phyloP scores from a whole-genome alignment of 2,329 filamentous ascomycete genomes.

The Berkeleyomyces rouxiae region DNA sequence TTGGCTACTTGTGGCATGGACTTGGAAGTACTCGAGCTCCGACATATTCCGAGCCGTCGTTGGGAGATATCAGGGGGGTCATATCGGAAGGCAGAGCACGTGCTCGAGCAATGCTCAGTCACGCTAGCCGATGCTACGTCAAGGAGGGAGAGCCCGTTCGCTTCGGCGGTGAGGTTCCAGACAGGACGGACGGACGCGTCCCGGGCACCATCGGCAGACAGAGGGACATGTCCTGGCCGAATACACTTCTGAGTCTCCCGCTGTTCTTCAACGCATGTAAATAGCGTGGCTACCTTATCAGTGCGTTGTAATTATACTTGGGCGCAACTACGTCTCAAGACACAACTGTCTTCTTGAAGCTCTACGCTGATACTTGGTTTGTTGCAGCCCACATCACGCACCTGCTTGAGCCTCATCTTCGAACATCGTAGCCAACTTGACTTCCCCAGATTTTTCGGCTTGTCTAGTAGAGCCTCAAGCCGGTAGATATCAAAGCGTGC shows the following conservation, averaged over 20 bases:
- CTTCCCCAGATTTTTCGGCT: conserved; percentile 1
- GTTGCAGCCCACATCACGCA: neutral
- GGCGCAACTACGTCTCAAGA: too few relatives aligned
- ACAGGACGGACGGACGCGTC: neutral
- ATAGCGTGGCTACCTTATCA: too few relatives aligned
- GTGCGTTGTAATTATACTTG: too few relatives aligned
- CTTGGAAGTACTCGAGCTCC: neutral
- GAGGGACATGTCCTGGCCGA: neutral
- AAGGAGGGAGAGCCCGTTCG: neutral
- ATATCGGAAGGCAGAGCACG: neutral
- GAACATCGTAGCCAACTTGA: neutral
- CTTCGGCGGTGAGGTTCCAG: neutral
- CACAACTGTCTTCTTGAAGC: too few relatives aligned
- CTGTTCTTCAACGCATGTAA: too few relatives aligned
- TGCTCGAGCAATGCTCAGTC: neutral
- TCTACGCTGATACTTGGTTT: too few relatives aligned
- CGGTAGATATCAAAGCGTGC: neutral
- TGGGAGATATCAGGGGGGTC: neutral
- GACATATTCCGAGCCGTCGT: neutral
- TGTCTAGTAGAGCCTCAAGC: neutral
- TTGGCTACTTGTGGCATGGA: neutral
- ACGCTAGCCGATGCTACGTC: neutral
- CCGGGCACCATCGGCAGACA: neutral
- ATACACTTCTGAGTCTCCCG: too few relatives aligned
- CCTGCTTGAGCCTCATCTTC: neutral